A percentile compares a stretch with the other conserved stretches of the same genome.
These are phyloP conservation scores for Cladophialophora yegresii DNA, from an alignment of 2,329 filamentous ascomycete species.

Conservation along the genomic window DNA sequence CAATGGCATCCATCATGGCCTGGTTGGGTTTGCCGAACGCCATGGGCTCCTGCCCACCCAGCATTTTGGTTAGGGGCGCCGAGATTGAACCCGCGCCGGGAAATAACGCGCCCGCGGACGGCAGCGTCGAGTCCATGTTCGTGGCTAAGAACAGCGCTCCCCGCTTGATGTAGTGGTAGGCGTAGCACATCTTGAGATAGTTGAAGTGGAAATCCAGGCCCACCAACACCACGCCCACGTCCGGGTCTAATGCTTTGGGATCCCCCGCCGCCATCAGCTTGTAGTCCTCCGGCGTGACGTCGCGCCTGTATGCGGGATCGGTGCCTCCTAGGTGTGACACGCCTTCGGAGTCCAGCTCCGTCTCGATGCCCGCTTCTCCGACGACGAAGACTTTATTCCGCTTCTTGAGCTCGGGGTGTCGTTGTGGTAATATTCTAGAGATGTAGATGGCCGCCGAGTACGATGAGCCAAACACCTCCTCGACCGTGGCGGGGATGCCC, in stretches of 20 bases:
- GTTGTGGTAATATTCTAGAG: constrained; percentile 70
- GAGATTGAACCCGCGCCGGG: constrained; percentile 85
- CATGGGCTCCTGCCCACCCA: constrained; percentile 63
- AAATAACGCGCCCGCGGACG: constrained; percentile 78
- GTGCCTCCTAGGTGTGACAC: constrained; percentile 84
- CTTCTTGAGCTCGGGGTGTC: constrained; percentile 47
- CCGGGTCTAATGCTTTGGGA: constrained; percentile 74
- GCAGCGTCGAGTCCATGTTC: constrained; percentile 88
- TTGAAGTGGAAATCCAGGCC: constrained; percentile 94
- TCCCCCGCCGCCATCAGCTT: constrained; percentile 69
- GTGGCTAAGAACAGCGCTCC: constrained; percentile 89
- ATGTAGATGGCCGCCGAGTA: constrained; percentile 98
- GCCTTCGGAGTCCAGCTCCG: constrained; percentile 78
- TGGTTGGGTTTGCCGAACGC: constrained; percentile 92
- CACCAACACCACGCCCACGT: constrained; percentile 84
- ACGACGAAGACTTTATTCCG: constrained; percentile 95
- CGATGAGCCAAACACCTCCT: constrained; percentile 94
- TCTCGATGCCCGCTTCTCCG: constrained; percentile 87
- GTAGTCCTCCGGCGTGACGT: constrained; percentile 81
- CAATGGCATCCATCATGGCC: constrained; percentile 99
- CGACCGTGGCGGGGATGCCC: constrained; percentile 68
- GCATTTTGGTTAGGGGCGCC: constrained; percentile 74
- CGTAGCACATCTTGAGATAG: constrained; percentile 86
- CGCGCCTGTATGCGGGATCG: constrained; percentile 73
- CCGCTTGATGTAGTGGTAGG: constrained; percentile 77